Percentiles rank a stretch among this genome's conserved stretches.
Conservation (phyloP, 805 yeast species). For the Candida xiaguanensis region DNA sequence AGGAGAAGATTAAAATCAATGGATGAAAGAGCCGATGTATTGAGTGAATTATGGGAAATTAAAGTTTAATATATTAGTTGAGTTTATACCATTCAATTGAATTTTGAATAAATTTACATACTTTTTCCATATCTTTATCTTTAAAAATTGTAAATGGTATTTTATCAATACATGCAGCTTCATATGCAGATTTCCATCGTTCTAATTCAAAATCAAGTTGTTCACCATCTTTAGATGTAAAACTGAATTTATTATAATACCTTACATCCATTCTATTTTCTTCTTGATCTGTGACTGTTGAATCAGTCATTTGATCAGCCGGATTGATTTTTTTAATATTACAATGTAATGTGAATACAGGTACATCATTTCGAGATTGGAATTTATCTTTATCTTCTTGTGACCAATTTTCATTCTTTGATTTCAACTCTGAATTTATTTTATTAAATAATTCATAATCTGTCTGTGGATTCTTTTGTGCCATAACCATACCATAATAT, state of each 20-base stretch:
- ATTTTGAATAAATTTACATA: conserved; percentile 15
- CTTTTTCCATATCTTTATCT: conserved; percentile 8
- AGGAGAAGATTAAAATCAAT: conserved; percentile 63
- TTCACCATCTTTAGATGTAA: conserved; percentile 3
- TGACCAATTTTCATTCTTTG: conserved; percentile 6
- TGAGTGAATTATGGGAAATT: conserved; percentile 32
- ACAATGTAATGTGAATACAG: conserved; percentile 14
- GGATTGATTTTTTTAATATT: conserved; percentile 19
- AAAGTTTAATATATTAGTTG: conserved; percentile 9
- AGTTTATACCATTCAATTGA: conserved; percentile 9
- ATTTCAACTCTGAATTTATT: conserved; percentile 1
- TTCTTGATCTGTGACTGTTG: conserved; percentile 6
- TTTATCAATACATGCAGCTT: conserved; percentile 10
- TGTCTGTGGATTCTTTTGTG: conserved; percentile 25
- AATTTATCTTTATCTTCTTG: conserved; percentile 6
- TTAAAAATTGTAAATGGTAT: conserved; percentile 9
- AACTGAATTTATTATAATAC: conserved; percentile 10
- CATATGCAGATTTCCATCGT: conserved; percentile 11
- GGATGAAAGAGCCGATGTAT: conserved; percentile 33
- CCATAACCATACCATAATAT: conserved; percentile 23
- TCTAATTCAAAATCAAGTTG: conserved; percentile 13
- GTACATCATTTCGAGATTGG: conserved; percentile 6
- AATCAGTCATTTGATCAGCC: conserved; percentile 6
- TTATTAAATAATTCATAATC: conserved; percentile 18
- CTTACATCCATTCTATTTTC: conserved; percentile 11